phyloP scores from a whole-genome alignment of 1,284 basidiomycete species.

The Coniophora puteana region DNA sequence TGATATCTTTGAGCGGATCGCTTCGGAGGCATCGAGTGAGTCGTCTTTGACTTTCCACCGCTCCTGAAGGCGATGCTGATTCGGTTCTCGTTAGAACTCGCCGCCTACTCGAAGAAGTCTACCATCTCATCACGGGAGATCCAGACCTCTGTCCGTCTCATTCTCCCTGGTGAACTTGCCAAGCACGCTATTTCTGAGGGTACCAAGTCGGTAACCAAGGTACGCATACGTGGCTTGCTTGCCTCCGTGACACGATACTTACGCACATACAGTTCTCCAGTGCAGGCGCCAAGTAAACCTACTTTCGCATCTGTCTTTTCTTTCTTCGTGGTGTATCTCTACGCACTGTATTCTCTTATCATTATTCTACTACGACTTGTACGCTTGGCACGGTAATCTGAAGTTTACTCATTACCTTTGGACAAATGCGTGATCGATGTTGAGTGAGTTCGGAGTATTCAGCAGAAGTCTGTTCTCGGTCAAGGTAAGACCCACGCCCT shows the following conservation, averaged over 20 bases:
- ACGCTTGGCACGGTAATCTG: slow-evolving; percentile 19
- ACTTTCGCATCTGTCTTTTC: slow-evolving; percentile 4
- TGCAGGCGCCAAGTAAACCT: slow-evolving; percentile 56
- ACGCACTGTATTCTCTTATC: slow-evolving; percentile 13
- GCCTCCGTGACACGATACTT: not conserved
- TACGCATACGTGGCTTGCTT: slow-evolving; percentile 23
- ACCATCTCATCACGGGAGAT: slow-evolving; percentile 83
- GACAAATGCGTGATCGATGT: no score
- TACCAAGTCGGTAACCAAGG: slow-evolving; percentile 52
- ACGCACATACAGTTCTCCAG: slow-evolving; percentile 52
- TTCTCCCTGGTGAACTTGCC: slow-evolving; percentile 69
- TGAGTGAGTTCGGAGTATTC: no score
- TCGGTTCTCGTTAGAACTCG: slow-evolving; percentile 49
- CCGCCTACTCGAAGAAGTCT: slow-evolving; percentile 78
- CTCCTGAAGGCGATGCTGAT: slow-evolving; percentile 5
- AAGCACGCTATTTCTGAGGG: slow-evolving; percentile 77
- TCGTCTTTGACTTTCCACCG: slow-evolving; percentile 9
- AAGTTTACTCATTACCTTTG: no score
- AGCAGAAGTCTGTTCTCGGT: no score
- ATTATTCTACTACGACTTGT: slow-evolving; percentile 4
- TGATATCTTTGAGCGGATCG: slow-evolving; percentile 78
- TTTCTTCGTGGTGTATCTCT: slow-evolving; percentile 23
- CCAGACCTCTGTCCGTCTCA: slow-evolving; percentile 77
- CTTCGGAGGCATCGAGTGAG: slow-evolving; percentile 69
- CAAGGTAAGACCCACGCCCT: no score